A percentile compares a stretch with the other conserved stretches of the same genome.
Conservation (phyloP, 2,329 filamentous ascomycete genomes). For the Gliomastix tumulicola region DNA sequence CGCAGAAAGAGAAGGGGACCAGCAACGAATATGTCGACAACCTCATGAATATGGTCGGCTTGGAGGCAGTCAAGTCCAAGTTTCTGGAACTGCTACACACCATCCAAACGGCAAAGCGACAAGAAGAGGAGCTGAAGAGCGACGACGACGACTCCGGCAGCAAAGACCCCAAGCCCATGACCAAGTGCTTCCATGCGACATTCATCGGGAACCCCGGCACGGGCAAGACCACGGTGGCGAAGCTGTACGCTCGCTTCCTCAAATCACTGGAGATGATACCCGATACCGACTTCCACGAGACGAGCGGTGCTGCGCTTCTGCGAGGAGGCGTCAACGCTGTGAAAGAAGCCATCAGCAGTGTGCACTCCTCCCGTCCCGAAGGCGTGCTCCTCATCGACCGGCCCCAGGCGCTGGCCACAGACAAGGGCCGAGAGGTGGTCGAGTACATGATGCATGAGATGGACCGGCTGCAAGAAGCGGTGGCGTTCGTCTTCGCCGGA, state of each 20-base stretch:
- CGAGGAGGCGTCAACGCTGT: constrained; percentile 44
- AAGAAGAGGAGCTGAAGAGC: no score
- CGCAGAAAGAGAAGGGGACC: no score
- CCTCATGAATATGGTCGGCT: no score
- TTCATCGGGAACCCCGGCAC: constrained; percentile 58
- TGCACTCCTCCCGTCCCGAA: no score
- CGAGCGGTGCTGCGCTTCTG: constrained; percentile 59
- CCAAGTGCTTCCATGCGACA: no score
- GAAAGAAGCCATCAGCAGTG: constrained; percentile 43
- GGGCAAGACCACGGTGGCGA: constrained; percentile 67
- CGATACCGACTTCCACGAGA: constrained; percentile 55
- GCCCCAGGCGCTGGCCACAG: constrained; percentile 64
- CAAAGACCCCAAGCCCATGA: no score
- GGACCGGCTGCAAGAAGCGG: constrained; percentile 61
- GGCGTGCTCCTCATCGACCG: constrained; percentile 75
- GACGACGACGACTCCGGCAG: no score
- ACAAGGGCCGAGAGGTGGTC: constrained; percentile 55
- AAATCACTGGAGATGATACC: constrained; percentile 54
- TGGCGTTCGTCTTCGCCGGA: constrained; percentile 67
- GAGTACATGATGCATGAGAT: constrained; percentile 68
- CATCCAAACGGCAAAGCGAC: no score
- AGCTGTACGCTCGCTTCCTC: constrained; percentile 61
- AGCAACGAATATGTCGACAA: no score
- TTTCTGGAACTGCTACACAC: no score
- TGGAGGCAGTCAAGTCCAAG: no score